phyloP scores from a whole-genome alignment of 2,329 filamentous ascomycete genomes.

The Arthrobotrys musiformis region DNA sequence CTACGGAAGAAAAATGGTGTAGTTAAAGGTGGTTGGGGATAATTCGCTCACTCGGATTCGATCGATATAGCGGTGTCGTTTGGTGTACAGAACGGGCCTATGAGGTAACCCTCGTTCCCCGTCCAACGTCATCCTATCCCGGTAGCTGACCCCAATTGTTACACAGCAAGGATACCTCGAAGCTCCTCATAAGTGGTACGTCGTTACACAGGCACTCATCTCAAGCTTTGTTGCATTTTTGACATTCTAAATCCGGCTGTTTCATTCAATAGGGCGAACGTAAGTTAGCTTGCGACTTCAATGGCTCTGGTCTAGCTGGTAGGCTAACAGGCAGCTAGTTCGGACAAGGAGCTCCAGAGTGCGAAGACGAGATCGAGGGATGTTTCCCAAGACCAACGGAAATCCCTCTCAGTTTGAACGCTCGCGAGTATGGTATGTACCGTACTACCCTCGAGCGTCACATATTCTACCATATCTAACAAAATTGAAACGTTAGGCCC shows the following conservation, averaged over 20 bases:
- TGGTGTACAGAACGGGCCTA: constrained; percentile 89
- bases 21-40: background rate
- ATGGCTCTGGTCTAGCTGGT: background rate
- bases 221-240: constrained; percentile 48
- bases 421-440: constrained; percentile 79
- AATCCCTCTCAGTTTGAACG: constrained; percentile 80
- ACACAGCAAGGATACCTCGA: constrained; percentile 83
- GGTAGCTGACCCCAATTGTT: constrained; percentile 6
- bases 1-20: background rate
- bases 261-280: constrained; percentile 39
- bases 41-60: constrained; percentile 12
- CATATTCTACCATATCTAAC: background rate
- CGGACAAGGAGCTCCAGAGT: constrained; percentile 91
- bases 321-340: constrained; percentile 67
- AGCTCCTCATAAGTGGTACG: constrained; percentile 85
- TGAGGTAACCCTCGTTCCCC: constrained; percentile 61
- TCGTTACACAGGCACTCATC: background rate
- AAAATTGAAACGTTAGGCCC: constrained; percentile 68
- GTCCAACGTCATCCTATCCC: background rate
- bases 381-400: constrained; percentile 83
- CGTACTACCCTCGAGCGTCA: background rate
- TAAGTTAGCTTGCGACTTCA: constrained; percentile 10
- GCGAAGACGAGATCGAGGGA: constrained; percentile 89
- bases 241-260: constrained; percentile 21
- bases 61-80: constrained; percentile 83